Percentiles rank a stretch among this genome's conserved stretches.
phyloP scores from a whole-genome alignment of 2,329 filamentous ascomycete species.

The Cryphonectria naterciae region DNA sequence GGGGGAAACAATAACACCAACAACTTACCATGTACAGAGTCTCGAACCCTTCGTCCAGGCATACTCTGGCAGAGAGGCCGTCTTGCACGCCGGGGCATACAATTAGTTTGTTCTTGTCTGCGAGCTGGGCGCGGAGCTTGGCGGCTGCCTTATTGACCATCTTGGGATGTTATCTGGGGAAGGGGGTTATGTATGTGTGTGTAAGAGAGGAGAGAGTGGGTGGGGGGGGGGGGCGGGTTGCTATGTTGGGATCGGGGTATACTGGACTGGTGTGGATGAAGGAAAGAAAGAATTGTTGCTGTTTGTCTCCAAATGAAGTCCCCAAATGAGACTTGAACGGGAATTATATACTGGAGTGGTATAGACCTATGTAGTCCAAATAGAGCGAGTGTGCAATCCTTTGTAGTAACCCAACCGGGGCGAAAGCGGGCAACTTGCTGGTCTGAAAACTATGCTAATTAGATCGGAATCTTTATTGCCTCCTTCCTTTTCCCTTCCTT shows the following conservation, averaged over 20 bases:
- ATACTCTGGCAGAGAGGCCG: constrained; percentile 67
- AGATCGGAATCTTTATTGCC: not conserved
- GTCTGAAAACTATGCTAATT: not conserved
- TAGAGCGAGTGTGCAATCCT: not conserved
- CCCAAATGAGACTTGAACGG: not conserved
- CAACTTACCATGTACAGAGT: constrained; percentile 66
- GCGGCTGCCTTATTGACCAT: constrained; percentile 35
- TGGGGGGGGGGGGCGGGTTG: too few relatives aligned
- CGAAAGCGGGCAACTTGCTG: not conserved
- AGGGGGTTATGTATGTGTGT: too few relatives aligned
- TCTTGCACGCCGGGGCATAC: constrained; percentile 71
- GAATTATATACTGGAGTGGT: not conserved
- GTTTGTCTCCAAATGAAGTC: not conserved
- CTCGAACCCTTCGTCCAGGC: constrained; percentile 65
- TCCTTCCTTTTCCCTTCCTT: not conserved
- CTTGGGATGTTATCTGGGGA: constrained; percentile 27
- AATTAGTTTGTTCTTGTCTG: constrained; percentile 47
- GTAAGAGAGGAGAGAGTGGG: not conserved
- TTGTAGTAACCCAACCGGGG: not conserved
- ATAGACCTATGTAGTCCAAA: not conserved
- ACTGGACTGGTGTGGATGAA: not conserved
- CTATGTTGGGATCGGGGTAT: too few relatives aligned
- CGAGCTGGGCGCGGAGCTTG: constrained; percentile 46
- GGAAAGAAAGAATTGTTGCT: not conserved
- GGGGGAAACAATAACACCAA: too few relatives aligned